A percentile compares a stretch with the other conserved stretches of the same genome.
These are phyloP conservation scores for Friedmanniomyces simplex DNA, from an alignment of 495 filamentous ascomycete species.

Conservation along the genomic window DNA sequence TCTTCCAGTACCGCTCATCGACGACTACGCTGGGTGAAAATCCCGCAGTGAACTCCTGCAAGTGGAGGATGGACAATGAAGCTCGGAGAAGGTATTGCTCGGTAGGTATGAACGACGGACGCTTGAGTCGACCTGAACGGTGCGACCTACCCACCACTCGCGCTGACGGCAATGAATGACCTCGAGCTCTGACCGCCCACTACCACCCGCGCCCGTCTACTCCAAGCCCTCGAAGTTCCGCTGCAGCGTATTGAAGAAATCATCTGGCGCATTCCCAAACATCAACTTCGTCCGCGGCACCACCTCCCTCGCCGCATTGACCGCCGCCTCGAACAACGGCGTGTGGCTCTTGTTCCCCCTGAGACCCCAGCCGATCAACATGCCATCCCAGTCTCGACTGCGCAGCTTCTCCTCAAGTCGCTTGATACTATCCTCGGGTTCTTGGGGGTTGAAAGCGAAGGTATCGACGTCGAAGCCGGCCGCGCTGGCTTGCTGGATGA, in stretches of 20 bases:
- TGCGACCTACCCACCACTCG: no score
- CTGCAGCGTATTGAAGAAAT: conserved; percentile 1
- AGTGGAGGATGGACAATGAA: no score
- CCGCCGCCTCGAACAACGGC: conserved; percentile 7
- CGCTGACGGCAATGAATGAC: no score
- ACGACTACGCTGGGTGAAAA: no score
- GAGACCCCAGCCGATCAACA: conserved; percentile 7
- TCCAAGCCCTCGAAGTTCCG: not conserved
- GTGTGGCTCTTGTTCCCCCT: conserved; percentile 3
- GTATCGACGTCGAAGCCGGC: conserved; percentile 6
- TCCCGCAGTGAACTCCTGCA: no score
- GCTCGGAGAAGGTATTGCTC: no score
- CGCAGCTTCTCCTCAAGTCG: conserved; percentile 1
- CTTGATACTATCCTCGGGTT: not conserved
- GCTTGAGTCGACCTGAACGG: no score
- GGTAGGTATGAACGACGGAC: no score
- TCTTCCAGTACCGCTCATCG: no score
- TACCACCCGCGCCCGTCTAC: not conserved
- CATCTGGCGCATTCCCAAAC: conserved; percentile 6
- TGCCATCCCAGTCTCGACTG: not conserved
- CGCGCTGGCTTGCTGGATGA: not conserved
- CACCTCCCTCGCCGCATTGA: not conserved
- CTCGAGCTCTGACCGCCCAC: not conserved
- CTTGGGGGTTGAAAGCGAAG: conserved; percentile 6
- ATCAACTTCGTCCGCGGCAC: conserved; percentile 5